Percentiles rank a stretch among this genome's conserved stretches.
phyloP scores from a whole-genome alignment of 1,284 basidiomycete genomes.

The Vanrija pseudolonga region DNA sequence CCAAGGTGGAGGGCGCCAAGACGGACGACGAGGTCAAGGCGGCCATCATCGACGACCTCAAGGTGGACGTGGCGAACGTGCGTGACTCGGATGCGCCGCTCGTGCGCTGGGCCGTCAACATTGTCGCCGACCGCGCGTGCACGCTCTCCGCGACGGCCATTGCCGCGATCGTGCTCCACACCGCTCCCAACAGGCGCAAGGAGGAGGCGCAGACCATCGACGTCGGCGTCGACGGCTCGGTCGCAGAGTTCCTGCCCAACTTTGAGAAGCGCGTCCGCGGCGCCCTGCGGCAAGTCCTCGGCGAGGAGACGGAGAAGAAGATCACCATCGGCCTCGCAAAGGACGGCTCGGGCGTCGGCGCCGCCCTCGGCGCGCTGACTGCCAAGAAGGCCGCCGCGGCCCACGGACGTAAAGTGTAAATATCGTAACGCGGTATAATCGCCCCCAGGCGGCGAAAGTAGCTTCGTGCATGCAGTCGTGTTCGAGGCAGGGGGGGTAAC shows the following conservation, averaged over 20 bases:
- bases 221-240: conserved; percentile 85
- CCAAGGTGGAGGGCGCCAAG: conserved; percentile 64
- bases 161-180: conserved; percentile 80
- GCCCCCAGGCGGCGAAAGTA: not conserved
- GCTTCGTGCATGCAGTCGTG: not conserved
- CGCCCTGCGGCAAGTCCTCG: conserved; percentile 71
- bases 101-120: conserved; percentile 70
- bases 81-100: conserved; percentile 59
- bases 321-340: conserved; percentile 89
- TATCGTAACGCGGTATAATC: not conserved
- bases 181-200: conserved; percentile 57
- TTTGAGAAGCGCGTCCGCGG: conserved; percentile 72
- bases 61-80: conserved; percentile 54
- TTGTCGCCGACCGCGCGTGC: conserved; percentile 80
- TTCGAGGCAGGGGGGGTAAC: not conserved
- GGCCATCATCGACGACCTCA: conserved; percentile 63
- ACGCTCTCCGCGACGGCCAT: conserved; percentile 80
- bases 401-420: conserved; percentile 1
- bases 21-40: conserved; percentile 46
- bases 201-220: conserved; percentile 57
- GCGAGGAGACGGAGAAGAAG: conserved; percentile 69
- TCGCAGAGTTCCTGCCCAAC: conserved; percentile 85
- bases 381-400: conserved; percentile 47
- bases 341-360: conserved; percentile 92
- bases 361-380: conserved; percentile 49